Evolutionary conservation across 352 stramenopile species (phyloP).

Genomic region (Detonula confervacea): DNA sequence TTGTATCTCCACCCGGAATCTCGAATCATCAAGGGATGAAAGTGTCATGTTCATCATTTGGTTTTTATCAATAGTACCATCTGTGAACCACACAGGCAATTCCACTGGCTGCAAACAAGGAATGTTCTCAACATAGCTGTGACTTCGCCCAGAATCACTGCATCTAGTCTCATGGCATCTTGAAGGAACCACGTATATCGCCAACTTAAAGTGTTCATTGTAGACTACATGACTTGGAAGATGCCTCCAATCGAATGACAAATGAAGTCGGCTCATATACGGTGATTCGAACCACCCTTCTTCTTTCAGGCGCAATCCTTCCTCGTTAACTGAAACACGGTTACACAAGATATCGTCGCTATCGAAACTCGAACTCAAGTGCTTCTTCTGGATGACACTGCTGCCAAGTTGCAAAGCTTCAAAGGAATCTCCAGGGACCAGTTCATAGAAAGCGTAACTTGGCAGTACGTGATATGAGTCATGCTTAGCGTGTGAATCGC

Average conservation of each 20-base stretch:
- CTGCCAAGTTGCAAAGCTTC: slow-evolving; percentile 29
- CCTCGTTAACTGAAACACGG: slow-evolving; percentile 77
- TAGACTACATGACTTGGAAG: slow-evolving; percentile 91
- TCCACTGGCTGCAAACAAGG: slow-evolving; percentile 91
- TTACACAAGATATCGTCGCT: slow-evolving; percentile 68
- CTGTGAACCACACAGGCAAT: slow-evolving; percentile 91
- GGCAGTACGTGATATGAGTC: slow-evolving; percentile 25
- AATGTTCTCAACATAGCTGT: slow-evolving; percentile 85
- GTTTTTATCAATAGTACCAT: slow-evolving; percentile 91
- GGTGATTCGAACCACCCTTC: slow-evolving; percentile 92
- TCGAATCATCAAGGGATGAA: slow-evolving; percentile 93
- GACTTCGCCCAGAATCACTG: slow-evolving; percentile 51
- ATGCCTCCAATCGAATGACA: slow-evolving; percentile 95
- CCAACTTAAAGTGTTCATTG: slow-evolving; percentile 94
- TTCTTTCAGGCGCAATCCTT: slow-evolving; percentile 87
- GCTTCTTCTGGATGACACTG: slow-evolving; percentile 51
- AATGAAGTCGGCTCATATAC: slow-evolving; percentile 90
- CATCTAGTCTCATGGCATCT: slow-evolving; percentile 91
- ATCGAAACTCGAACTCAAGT: slow-evolving; percentile 48
- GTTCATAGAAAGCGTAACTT: slow-evolving; percentile 48
- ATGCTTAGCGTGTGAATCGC: not conserved
- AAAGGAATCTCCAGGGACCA: slow-evolving; percentile 43
- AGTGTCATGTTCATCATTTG: slow-evolving; percentile 93
- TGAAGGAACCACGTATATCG: slow-evolving; percentile 94
- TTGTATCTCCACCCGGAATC: slow-evolving; percentile 95